phyloP scores from a whole-genome alignment of 768 basidiomycete species.

The Piloderma croceum region DNA sequence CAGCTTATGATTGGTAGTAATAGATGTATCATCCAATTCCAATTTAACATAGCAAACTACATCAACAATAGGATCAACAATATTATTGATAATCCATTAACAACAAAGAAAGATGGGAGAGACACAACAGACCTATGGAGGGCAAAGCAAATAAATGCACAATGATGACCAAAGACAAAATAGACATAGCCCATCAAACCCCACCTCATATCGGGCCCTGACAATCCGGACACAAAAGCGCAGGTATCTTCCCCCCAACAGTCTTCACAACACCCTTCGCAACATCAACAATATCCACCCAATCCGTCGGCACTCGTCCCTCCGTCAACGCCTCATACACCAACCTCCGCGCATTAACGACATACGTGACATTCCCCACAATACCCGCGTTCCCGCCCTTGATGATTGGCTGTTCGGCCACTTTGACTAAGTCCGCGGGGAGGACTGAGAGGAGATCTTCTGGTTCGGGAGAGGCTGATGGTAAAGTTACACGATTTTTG shows the following conservation, averaged over 20 bases:
- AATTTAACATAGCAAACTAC: too few species aligned
- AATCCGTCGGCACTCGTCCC: conserved; percentile 25
- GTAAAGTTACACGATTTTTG: conserved; percentile 3
- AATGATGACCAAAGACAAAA: too few species aligned
- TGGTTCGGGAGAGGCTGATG: background rate
- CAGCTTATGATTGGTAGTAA: too few species aligned
- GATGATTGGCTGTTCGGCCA: conserved; percentile 51
- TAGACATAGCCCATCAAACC: too few species aligned
- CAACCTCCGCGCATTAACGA: conserved; percentile 42
- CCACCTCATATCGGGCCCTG: conserved; percentile 37
- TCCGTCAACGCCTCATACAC: conserved; percentile 35
- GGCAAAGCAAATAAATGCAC: too few species aligned
- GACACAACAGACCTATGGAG: too few species aligned
- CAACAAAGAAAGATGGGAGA: too few species aligned
- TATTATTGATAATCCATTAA: too few species aligned
- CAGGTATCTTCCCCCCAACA: conserved; percentile 16
- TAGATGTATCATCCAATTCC: too few species aligned
- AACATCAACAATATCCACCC: conserved; percentile 35
- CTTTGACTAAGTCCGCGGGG: conserved; percentile 33
- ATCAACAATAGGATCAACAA: too few species aligned
- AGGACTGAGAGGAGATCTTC: conserved; percentile 18
- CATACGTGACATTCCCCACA: conserved; percentile 45
- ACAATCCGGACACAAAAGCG: conserved; percentile 40
- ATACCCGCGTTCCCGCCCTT: conserved; percentile 38
- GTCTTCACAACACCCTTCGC: conserved; percentile 19